Conservation (phyloP, 2,329 filamentous ascomycete genomes). For the Colletotrichum chrysophilum region DNA sequence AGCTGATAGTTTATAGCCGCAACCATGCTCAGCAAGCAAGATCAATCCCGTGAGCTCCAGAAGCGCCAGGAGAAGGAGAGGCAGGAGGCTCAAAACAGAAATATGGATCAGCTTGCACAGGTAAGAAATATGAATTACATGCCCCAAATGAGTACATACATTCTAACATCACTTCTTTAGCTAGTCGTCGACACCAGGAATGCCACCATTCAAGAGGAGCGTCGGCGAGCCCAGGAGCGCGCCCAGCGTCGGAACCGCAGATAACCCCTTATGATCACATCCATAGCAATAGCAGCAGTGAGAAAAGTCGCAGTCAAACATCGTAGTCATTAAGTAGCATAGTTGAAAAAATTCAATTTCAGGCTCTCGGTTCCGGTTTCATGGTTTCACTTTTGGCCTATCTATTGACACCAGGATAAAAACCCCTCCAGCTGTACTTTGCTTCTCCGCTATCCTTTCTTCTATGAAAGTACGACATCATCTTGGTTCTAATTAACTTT, state of each 20-base stretch:
- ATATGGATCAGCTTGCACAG: neutral
- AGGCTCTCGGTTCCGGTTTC: rapidly evolving
- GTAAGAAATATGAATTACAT: neutral
- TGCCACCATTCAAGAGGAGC: neutral
- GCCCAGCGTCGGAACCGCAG: neutral
- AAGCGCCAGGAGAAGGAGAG: neutral
- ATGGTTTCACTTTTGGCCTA: neutral
- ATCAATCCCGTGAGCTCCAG: neutral
- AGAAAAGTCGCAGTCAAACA: neutral
- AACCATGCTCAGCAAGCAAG: neutral
- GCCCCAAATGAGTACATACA: neutral
- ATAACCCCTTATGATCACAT: neutral
- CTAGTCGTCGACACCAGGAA: neutral
- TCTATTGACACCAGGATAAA: neutral
- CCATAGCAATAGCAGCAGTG: neutral
- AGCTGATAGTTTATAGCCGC: neutral
- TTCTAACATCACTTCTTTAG: neutral
- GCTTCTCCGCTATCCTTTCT: neutral
- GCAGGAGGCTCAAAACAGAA: neutral
- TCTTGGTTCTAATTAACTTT: neutral
- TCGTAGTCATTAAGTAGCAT: neutral
- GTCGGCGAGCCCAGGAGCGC: neutral
- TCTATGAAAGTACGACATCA: neutral
- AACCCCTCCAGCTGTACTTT: neutral
- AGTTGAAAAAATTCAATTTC: rapidly evolving